Evolutionary conservation across 148 eudicot species (phyloP).

Genomic region (Camellia lanceoleosa): DNA sequence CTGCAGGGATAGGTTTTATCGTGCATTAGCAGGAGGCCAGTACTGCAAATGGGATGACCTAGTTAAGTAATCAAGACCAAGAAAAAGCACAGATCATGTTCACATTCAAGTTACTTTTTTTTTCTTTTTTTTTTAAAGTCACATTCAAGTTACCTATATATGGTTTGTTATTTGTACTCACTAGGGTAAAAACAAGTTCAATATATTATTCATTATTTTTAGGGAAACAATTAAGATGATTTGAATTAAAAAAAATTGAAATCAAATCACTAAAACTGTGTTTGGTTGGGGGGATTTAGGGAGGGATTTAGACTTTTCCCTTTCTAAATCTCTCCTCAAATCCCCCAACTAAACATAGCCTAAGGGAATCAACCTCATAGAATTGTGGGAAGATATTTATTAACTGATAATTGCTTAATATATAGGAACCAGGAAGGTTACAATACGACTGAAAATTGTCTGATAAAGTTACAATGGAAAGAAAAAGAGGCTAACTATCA

Average conservation of each 20-base stretch:
- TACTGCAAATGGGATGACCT: slow-evolving; percentile 99
- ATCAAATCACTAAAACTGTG: background rate
- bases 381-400: background rate
- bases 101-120: slow-evolving; percentile 5
- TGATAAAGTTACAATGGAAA: background rate
- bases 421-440: background rate
- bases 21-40: slow-evolving; percentile 96
- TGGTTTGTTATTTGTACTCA: background rate
- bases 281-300: too few species aligned
- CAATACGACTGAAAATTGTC: background rate
- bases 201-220: slow-evolving; percentile 2
- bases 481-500: background rate
- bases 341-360: too few species aligned
- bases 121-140: background rate
- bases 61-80: slow-evolving; percentile 43
- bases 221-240: background rate
- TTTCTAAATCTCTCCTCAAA: too few species aligned
- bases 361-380: background rate
- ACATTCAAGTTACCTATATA: background rate
- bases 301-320: too few species aligned
- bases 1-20: slow-evolving; percentile 85
- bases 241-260: background rate
- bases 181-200: background rate
- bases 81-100: slow-evolving; percentile 4
- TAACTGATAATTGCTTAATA: background rate